phyloP scores from a whole-genome alignment of 345 rosid species.

The Populus ilicifolia region DNA sequence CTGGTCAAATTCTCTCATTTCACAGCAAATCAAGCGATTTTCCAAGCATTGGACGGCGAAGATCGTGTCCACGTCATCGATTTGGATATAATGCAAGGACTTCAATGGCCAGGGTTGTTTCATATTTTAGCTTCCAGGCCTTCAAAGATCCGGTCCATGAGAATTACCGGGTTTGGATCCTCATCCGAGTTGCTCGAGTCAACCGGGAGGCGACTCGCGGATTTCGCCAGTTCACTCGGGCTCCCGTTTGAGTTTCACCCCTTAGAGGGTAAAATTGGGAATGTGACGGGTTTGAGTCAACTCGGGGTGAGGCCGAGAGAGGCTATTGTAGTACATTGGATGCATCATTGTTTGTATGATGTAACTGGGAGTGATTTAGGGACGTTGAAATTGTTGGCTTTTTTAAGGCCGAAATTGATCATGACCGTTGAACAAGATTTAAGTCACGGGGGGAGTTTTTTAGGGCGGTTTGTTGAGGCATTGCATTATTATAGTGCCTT shows the following conservation, averaged over 20 bases:
- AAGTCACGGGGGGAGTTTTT: slow-evolving; percentile 65
- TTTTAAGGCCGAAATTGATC: slow-evolving; percentile 64
- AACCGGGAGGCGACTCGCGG: slow-evolving; percentile 80
- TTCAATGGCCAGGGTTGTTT: slow-evolving; percentile 97
- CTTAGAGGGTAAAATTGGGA: slow-evolving; percentile 75
- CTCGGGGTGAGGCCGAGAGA: slow-evolving; percentile 61
- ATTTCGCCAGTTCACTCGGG: slow-evolving; percentile 68
- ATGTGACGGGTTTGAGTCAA: slow-evolving; percentile 42
- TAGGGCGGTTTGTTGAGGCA: slow-evolving; percentile 88
- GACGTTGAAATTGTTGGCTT: slow-evolving; percentile 48
- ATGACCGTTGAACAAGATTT: slow-evolving; percentile 88
- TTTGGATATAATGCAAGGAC: slow-evolving; percentile 95
- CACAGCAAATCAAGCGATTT: slow-evolving; percentile 94
- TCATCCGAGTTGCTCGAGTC: slow-evolving; percentile 74
- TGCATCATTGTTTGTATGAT: slow-evolving; percentile 91
- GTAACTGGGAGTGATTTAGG: slow-evolving; percentile 68
- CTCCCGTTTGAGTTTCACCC: slow-evolving; percentile 84
- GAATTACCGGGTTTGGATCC: slow-evolving; percentile 84
- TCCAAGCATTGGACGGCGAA: slow-evolving; percentile 74
- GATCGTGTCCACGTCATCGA: slow-evolving; percentile 89
- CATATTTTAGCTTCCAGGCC: slow-evolving; percentile 90
- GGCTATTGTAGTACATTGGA: slow-evolving; percentile 89
- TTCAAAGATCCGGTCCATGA: slow-evolving; percentile 64
- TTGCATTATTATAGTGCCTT: slow-evolving; percentile 93
- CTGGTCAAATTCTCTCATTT: slow-evolving; percentile 84